Evolutionary conservation across 106 monocot species (phyloP).

Genomic region (Agapanthus africanus): DNA sequence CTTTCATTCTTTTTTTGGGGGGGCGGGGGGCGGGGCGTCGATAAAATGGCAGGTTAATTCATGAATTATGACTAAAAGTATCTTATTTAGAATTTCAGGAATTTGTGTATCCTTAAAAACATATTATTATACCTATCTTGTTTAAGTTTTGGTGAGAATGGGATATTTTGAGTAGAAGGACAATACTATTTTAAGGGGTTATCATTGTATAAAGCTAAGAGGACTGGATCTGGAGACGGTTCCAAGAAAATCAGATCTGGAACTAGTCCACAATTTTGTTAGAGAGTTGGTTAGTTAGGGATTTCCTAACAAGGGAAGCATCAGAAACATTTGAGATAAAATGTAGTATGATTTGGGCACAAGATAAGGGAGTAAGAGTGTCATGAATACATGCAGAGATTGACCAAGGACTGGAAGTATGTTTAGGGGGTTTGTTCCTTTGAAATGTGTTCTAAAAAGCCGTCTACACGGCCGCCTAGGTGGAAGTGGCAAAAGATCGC

Average conservation of each 20-base stretch:
- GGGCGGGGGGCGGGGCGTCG: too few species aligned
- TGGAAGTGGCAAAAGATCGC: background rate
- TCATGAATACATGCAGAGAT: background rate
- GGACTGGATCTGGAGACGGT: too few species aligned
- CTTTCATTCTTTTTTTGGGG: too few species aligned
- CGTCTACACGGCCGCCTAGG: too few species aligned
- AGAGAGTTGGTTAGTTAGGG: background rate
- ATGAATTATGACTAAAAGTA: background rate
- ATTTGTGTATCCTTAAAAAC: too few species aligned
- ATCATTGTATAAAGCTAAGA: background rate
- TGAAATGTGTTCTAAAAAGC: too few species aligned
- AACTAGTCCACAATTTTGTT: background rate
- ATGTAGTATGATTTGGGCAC: background rate
- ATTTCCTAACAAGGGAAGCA: background rate
- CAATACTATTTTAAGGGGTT: background rate
- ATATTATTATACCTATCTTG: too few species aligned
- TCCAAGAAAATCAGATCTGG: too few species aligned
- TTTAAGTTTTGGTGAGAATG: background rate
- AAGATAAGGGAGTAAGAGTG: background rate
- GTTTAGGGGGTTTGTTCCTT: too few species aligned
- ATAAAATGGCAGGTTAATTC: background rate
- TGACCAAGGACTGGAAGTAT: too few species aligned
- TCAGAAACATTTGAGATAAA: background rate
- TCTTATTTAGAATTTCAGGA: background rate
- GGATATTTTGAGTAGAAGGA: background rate